Conservation (phyloP, 2,329 filamentous ascomycete genomes). For the Dichotomopilus funicola region DNA sequence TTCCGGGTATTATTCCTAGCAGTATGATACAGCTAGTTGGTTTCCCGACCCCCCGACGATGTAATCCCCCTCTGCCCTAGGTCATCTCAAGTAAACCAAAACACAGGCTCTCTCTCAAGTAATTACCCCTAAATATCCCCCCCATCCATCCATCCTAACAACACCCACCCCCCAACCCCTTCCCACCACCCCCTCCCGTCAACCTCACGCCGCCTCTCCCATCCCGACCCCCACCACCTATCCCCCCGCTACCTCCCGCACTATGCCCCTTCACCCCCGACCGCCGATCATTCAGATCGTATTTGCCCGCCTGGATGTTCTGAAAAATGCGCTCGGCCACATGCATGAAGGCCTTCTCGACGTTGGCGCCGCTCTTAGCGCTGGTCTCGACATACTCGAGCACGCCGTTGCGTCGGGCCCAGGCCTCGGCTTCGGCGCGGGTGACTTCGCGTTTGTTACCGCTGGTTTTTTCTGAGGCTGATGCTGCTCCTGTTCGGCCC, state of each 20-base stretch:
- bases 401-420: conserved; percentile 79
- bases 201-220: conserved; percentile 41
- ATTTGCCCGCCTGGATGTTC: conserved; percentile 91
- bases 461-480: conserved; percentile 18
- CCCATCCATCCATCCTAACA: conserved; percentile 34
- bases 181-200: conserved; percentile 30
- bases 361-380: conserved; percentile 90
- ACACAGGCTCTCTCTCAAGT: too few relatives aligned
- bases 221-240: conserved; percentile 26
- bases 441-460: conserved; percentile 73
- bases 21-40: too few relatives aligned
- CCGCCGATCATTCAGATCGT: conserved; percentile 87
- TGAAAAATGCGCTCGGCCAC: conserved; percentile 94
- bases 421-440: conserved; percentile 75
- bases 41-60: too few relatives aligned
- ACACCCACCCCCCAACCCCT: conserved; percentile 38
- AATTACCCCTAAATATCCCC: not conserved
- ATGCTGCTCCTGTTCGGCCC: not conserved
- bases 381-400: conserved; percentile 94
- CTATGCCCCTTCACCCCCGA: conserved; percentile 78
- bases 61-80: too few relatives aligned
- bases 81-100: too few relatives aligned
- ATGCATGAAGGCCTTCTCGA: conserved; percentile 87
- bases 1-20: too few relatives aligned
- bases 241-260: conserved; percentile 25